Base-by-base conservation (phyloP, 108 stramenopile genomes). In the Cyclotella atomus region DNA sequence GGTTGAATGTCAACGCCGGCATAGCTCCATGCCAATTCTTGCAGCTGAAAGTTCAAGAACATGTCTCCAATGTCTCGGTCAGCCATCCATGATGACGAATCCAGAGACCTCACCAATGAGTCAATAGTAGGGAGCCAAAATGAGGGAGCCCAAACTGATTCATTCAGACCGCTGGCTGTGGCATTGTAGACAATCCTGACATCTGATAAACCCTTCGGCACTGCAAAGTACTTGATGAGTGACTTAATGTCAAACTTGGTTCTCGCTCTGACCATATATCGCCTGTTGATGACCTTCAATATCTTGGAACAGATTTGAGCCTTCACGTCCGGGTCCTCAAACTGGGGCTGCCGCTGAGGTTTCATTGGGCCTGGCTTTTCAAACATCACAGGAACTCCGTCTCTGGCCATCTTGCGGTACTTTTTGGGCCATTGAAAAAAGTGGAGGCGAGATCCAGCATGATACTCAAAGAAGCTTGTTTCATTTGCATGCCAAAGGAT, bases 121-220 rank as follows among this genome's bases (percentile, higher is more conserved):
- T 47, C 70, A 5, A 81, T 53, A 14, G 82, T 80, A 17, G 85
- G 74, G 15, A 86, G 24, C 24, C 29, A 45, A 45, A 86, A 86
- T 17, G 45, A 41, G 3, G 85, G 85, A 6, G 61, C 36, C 68
- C 70, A 83, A 32, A 81, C 10, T 2, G 57, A 30, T 8, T 27
- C 54, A 44, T 86, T 86, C 27, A 80, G 41, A 16, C 82, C 82
- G 50, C 56, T 68, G 16, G 59, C 55, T 6, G 82, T 75, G 1
- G 54, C 82, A 73, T 83, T 79, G 21, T 70, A 86, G 20, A 86
- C 85, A 47, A 86, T 59, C 12, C 85, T 69, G 33, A 83, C 72
- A 38, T 85, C 79, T 9, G n/a, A 15, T 20, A 38, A 41, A 5
- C 79, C 66, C 50, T 83, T 83, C 0, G 74, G 75, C 0, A 82